These are phyloP conservation scores for Sarocladium brachiariae DNA, from an alignment of 2,329 filamentous ascomycete species.

Conservation along the genomic window DNA sequence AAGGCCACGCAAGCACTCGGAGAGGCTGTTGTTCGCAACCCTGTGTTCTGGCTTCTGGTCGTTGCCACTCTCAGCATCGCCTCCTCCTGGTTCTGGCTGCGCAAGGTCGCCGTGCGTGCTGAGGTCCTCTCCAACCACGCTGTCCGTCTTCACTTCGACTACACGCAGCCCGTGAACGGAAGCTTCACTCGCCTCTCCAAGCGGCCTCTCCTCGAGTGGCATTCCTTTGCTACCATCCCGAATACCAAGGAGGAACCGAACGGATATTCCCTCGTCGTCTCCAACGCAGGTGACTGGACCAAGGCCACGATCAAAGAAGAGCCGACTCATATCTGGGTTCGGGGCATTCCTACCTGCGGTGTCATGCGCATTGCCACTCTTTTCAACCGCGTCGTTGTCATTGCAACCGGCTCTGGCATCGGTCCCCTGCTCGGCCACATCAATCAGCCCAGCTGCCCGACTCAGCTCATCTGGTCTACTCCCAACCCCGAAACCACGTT, in stretches of 20 bases:
- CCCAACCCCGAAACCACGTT: conserved; percentile 56
- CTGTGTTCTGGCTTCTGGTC: conserved; percentile 60
- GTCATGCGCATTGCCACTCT: conserved; percentile 61
- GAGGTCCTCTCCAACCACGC: conserved; percentile 67
- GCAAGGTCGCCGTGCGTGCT: conserved; percentile 57
- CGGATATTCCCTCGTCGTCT: conserved; percentile 63
- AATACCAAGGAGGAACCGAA: conserved; percentile 31
- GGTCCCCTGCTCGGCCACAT: conserved; percentile 59
- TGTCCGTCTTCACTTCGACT: conserved; percentile 61
- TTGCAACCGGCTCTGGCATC: conserved; percentile 68
- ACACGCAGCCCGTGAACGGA: conserved; percentile 47
- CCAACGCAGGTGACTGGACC: conserved; percentile 73
- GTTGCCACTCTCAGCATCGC: conserved; percentile 58
- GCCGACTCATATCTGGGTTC: conserved; percentile 58
- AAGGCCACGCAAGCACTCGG: conserved; percentile 27
- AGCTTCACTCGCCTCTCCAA: conserved; percentile 49
- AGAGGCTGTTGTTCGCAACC: conserved; percentile 27
- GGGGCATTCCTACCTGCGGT: conserved; percentile 59
- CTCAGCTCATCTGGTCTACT: conserved; percentile 64
- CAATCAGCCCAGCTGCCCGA: conserved; percentile 39
- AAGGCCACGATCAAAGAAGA: conserved; percentile 52
- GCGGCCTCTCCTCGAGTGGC: conserved; percentile 62
- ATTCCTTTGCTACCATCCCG: conserved; percentile 69
- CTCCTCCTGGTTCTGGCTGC: conserved; percentile 67
- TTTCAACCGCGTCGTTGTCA: conserved; percentile 58